A percentile compares a stretch with the other conserved stretches of the same genome.
These are phyloP conservation scores for Boletus bicolor DNA, from an alignment of 768 basidiomycete species.

Conservation along the genomic window DNA sequence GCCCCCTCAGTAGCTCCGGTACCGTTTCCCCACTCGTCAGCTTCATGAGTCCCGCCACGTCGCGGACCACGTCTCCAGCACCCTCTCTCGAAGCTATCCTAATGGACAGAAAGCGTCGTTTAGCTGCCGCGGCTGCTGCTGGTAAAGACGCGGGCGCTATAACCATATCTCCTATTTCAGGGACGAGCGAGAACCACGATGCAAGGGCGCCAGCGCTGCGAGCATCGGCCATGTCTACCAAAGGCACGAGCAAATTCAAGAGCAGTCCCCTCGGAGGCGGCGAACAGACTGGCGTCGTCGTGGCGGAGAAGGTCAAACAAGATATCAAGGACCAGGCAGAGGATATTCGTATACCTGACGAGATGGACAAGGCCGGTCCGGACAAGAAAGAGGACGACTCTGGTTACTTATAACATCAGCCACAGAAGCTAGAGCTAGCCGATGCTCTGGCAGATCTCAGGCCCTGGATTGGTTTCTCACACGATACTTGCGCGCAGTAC, in stretches of 20 bases:
- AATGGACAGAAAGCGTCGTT: slow-evolving; percentile 61
- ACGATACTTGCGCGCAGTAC: background rate
- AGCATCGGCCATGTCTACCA: slow-evolving; percentile 26
- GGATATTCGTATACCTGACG: slow-evolving; percentile 34
- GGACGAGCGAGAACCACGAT: slow-evolving; percentile 18
- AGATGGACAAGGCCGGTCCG: slow-evolving; percentile 33
- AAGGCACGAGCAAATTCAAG: slow-evolving; percentile 62
- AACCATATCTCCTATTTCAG: slow-evolving; percentile 1
- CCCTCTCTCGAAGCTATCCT: slow-evolving; percentile 65
- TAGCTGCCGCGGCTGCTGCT: slow-evolving; percentile 25
- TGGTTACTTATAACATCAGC: slow-evolving; percentile 25
- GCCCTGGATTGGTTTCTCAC: background rate
- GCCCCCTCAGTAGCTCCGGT: slow-evolving; percentile 13
- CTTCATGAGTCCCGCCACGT: slow-evolving; percentile 12
- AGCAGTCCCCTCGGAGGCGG: slow-evolving; percentile 62
- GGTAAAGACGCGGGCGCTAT: slow-evolving; percentile 16
- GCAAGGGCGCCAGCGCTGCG: slow-evolving; percentile 10
- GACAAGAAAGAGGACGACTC: slow-evolving; percentile 33
- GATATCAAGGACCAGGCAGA: slow-evolving; percentile 24
- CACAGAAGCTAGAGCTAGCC: background rate
- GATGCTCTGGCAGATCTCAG: background rate
- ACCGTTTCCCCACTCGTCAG: slow-evolving; percentile 9
- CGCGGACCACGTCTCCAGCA: slow-evolving; percentile 45
- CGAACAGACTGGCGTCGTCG: slow-evolving; percentile 42
- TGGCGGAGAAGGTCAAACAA: slow-evolving; percentile 48